Evolutionary conservation across 2,329 filamentous ascomycete species (phyloP), one percentile per base, ranked within the genome.

Genomic region (Arthrobotrys sphaeroides): DNA sequence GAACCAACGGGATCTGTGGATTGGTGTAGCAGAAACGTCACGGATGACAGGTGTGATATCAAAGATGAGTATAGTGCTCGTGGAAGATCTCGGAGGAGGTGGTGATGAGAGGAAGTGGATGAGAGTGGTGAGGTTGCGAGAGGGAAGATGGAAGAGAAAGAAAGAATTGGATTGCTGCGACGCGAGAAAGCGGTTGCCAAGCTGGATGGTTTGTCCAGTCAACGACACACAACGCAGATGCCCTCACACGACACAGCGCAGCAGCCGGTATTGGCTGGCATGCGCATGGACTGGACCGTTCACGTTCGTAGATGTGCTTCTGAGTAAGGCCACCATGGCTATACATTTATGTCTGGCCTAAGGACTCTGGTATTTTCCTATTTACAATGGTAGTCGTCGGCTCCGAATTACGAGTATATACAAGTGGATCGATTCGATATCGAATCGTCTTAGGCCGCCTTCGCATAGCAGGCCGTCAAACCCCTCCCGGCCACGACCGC

Each of bases 401-500:
- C 12, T n/a, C 28, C 22, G 10, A 28, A n/a, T n/a, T 51, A 28
- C 6, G 13, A 5, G 36, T 36, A 22, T 38, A 55, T 55, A 55
- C 31, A 55, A 13, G 38, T 55, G 10, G 33, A 36, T 33, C 40
- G 10, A n/a, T 24, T n/a, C 1, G 6, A 22, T 26, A 3, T 13
- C 45, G 26, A n/a, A 12, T 16, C n/a, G 16, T 49, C 6, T 22
- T 74, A 40, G 62, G 36, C 57, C 2, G 36, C 57, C 43, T 59
- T 70, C 18, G 73, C 73, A 55, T 77, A 72, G 16, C 73, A 77
- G n/a, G 49, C 73, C 7, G 59, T 77, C 28, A 77, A 31, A 18
- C 78, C 78, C 45, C 77, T 69, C 13, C 79, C 79, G 51, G 78
- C 79, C 7, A 68, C 64, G 9, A 80, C 65, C 42, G 65, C 65